Percentiles rank a stretch among this genome's conserved stretches.
Evolutionary conservation across 2,329 filamentous ascomycete genomes (phyloP).

Genomic region (Onygena corvina): DNA sequence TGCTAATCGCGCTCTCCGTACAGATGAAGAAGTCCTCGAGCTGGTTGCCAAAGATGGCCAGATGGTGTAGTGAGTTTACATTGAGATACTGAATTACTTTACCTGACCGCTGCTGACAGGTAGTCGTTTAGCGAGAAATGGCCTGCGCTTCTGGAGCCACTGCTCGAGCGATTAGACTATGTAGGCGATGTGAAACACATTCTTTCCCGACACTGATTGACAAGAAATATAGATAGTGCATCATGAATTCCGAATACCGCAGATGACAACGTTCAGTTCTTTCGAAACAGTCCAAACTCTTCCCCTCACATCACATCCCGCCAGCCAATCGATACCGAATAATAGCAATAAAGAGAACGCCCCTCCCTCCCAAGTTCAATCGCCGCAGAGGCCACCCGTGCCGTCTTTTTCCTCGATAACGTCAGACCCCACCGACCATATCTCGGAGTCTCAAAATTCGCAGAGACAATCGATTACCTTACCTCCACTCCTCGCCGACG

Average conservation of each 20-base stretch:
- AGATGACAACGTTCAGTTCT: conserved; percentile 36
- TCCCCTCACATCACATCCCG: conserved; percentile 19
- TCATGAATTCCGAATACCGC: conserved; percentile 62
- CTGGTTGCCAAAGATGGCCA: conserved; percentile 46
- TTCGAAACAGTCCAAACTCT: conserved; percentile 22
- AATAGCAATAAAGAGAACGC: conserved; percentile 32
- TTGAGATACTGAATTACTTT: background rate
- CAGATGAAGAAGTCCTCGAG: conserved; percentile 44
- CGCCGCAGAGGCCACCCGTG: conserved; percentile 28
- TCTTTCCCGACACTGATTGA: background rate
- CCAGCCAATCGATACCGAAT: conserved; percentile 21
- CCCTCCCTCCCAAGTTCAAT: conserved; percentile 22
- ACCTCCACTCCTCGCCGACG: conserved; percentile 51
- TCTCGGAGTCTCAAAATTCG: conserved; percentile 33
- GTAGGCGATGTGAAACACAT: conserved; percentile 29
- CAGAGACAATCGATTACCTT: conserved; percentile 41
- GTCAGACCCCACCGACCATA: conserved; percentile 27
- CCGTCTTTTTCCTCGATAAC: conserved; percentile 27
- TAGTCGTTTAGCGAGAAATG: conserved; percentile 48
- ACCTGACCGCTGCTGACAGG: conserved; percentile 22
- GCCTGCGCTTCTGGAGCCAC: conserved; percentile 52
- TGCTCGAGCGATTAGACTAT: conserved; percentile 58
- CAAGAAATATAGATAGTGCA: conserved; percentile 51
- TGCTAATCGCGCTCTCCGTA: conserved; percentile 19
- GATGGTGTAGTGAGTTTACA: conserved; percentile 42